Percentiles rank a stretch among this genome's conserved stretches.
These are phyloP conservation scores for Fusarium sp. DNA, from an alignment of 2,329 filamentous ascomycete species.

Conservation along the genomic window DNA sequence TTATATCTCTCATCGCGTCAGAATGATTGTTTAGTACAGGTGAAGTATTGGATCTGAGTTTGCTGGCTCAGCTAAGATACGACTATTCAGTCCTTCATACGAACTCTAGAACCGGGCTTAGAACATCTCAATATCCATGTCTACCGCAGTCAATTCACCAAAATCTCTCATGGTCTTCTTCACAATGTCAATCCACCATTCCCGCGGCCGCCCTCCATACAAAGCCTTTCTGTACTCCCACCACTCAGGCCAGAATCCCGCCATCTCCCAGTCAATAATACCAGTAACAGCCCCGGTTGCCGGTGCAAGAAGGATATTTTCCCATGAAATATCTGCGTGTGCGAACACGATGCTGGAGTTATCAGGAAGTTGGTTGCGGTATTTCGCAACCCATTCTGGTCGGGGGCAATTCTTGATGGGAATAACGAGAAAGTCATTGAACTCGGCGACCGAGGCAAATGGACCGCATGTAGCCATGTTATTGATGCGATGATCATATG, in stretches of 20 bases:
- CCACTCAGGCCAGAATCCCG: slow-evolving; percentile 47
- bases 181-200: slow-evolving; percentile 17
- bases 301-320: slow-evolving; percentile 35
- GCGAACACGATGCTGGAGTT: slow-evolving; percentile 36
- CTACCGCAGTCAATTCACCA: neutral
- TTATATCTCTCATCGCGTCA: no score
- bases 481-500: neutral
- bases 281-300: neutral
- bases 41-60: no score
- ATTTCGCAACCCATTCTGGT: neutral
- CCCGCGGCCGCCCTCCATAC: slow-evolving; percentile 23
- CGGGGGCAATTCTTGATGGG: neutral
- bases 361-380: slow-evolving; percentile 31
- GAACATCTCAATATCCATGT: neutral
- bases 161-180: neutral
- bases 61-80: no score
- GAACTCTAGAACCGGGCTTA: neutral
- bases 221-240: slow-evolving; percentile 46
- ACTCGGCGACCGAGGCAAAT: neutral
- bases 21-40: no score
- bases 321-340: slow-evolving; percentile 38
- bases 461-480: neutral
- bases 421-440: neutral
- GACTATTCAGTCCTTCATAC: no score
- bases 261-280: slow-evolving; percentile 43